Evolutionary conservation across 1,284 basidiomycete genomes (phyloP).

Genomic region (Ustilago nuda): DNA sequence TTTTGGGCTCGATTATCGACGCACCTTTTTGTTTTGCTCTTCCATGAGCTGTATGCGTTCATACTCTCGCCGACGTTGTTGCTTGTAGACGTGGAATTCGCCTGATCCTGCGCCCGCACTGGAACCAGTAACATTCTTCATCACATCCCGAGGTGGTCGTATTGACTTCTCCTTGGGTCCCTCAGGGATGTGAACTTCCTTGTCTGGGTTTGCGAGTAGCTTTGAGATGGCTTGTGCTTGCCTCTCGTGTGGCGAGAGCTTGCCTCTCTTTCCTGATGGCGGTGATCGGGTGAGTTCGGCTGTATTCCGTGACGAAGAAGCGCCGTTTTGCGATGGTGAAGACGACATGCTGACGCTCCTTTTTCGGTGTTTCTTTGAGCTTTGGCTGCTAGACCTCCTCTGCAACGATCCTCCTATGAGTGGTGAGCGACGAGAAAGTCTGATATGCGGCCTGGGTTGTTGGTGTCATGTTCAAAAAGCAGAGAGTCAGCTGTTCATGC

Average conservation of each 20-base stretch:
- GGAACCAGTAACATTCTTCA: conserved; percentile 78
- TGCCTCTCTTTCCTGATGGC: conserved; percentile 21
- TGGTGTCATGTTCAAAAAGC: neutral
- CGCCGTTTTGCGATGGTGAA: conserved; percentile 10
- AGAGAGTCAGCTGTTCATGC: neutral
- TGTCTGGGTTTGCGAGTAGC: conserved; percentile 62
- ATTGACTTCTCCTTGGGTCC: conserved; percentile 50
- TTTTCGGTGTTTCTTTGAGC: neutral
- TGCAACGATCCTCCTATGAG: neutral
- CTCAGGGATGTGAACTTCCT: conserved; percentile 51
- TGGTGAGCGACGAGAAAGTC: neutral
- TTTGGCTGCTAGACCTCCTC: neutral
- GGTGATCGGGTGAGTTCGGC: conserved; percentile 8
- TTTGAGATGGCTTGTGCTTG: conserved; percentile 61
- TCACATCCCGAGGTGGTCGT: conserved; percentile 72
- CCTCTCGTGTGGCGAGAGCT: conserved; percentile 54
- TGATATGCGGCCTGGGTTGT: neutral
- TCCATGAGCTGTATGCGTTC: conserved; percentile 92
- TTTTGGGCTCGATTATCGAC: conserved; percentile 30
- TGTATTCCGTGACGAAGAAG: conserved; percentile 25
- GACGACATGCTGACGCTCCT: conserved; percentile 19
- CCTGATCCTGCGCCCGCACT: conserved; percentile 68
- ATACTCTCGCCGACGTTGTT: conserved; percentile 90
- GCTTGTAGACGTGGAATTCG: conserved; percentile 90
- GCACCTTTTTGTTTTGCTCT: conserved; percentile 81